Conservation (phyloP, 106 monocot genomes). For the Dendrobium nobile region DNA sequence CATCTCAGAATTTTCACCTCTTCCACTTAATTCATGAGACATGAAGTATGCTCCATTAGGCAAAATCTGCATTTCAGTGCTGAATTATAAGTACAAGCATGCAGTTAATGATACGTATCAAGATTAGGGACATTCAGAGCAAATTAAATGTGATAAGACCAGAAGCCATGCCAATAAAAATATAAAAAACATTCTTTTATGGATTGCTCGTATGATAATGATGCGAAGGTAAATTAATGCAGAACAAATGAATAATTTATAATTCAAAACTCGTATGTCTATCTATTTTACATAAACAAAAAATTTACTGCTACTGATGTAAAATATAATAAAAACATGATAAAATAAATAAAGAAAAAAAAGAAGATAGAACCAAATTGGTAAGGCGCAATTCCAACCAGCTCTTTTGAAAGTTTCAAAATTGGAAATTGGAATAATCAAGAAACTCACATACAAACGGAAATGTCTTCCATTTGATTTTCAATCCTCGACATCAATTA, state of each 20-base stretch:
- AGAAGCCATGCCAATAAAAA: background rate
- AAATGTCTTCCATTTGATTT: background rate
- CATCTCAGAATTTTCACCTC: conserved; percentile 23
- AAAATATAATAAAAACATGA: background rate
- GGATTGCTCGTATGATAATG: background rate
- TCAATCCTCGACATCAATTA: background rate
- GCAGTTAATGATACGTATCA: background rate
- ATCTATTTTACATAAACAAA: background rate
- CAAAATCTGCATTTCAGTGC: conserved; percentile 22
- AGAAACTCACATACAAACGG: background rate
- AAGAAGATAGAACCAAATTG: background rate
- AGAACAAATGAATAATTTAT: background rate
- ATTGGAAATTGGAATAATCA: background rate
- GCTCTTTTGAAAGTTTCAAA: background rate
- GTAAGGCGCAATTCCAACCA: background rate
- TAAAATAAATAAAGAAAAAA: background rate
- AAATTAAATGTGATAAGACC: background rate
- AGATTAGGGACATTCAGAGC: background rate
- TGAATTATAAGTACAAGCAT: conserved; percentile 7
- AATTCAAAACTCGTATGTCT: background rate
- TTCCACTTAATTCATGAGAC: conserved; percentile 21
- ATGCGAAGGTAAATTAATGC: background rate
- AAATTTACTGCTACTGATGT: too few relatives aligned
- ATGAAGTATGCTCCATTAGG: conserved; percentile 14
- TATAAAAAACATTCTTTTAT: background rate